These are phyloP conservation scores for Ophiostoma fasciatum DNA, from an alignment of 2,329 filamentous ascomycete species.

Conservation along the genomic window DNA sequence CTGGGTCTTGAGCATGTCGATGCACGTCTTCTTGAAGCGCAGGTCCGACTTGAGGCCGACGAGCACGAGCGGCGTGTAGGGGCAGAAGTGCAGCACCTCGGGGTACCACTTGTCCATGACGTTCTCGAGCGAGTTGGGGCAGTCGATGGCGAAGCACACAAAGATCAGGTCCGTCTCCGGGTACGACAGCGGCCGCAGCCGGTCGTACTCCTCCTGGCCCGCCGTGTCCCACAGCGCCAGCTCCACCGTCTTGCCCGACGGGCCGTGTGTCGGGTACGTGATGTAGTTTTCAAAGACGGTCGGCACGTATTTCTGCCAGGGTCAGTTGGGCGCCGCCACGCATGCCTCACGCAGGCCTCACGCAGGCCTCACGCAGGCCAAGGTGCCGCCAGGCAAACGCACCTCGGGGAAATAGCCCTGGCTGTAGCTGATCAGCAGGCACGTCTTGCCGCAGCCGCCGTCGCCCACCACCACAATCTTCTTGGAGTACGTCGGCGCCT, in stretches of 20 bases:
- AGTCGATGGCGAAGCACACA: constrained; percentile 98
- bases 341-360: too few species aligned
- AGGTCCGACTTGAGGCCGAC: constrained; percentile 96
- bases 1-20: constrained; percentile 97
- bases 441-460: constrained; percentile 97
- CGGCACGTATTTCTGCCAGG: constrained; percentile 86
- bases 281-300: constrained; percentile 99
- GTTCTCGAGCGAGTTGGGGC: constrained; percentile 94
- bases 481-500: constrained; percentile 88
- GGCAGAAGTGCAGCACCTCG: constrained; percentile 97
- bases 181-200: constrained; percentile 87
- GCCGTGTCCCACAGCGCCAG: constrained; percentile 97
- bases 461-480: constrained; percentile 99
- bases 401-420: constrained; percentile 99
- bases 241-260: constrained; percentile 86
- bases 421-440: constrained; percentile 94
- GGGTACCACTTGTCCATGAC: constrained; percentile 99
- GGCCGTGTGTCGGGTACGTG: constrained; percentile 80
- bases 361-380: too few species aligned
- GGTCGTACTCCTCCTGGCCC: constrained; percentile 96
- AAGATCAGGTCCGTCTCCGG: constrained; percentile 96
- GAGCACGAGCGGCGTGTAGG: constrained; percentile 88
- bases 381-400: constrained; percentile 12
- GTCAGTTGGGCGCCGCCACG: too few species aligned
- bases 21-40: constrained; percentile 87